phyloP scores from a whole-genome alignment of 129 eudicot genomes.

The Scalesia atractyloides region DNA sequence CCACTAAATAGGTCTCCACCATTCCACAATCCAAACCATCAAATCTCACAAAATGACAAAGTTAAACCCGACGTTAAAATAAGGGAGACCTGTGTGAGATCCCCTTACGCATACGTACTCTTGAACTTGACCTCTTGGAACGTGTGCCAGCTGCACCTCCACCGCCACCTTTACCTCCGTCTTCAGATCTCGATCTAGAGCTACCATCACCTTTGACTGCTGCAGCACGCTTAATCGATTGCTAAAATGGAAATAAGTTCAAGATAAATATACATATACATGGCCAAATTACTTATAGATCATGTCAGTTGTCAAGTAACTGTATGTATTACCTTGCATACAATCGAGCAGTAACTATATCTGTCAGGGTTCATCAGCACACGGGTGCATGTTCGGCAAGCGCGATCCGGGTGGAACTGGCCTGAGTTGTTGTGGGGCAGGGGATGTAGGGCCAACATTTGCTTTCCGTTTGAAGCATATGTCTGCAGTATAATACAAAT shows the following conservation, averaged over 20 bases:
- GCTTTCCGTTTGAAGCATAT: conserved; percentile 43
- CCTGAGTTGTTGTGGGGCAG: conserved; percentile 13
- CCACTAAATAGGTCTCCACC: not conserved
- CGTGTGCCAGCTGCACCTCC: not conserved
- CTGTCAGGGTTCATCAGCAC: not conserved
- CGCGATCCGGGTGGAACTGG: not conserved
- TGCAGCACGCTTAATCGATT: not conserved
- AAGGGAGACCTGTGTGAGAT: conserved; percentile 47
- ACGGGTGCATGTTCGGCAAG: conserved; percentile 13
- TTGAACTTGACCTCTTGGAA: not conserved
- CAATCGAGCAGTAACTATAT: conserved; percentile 18
- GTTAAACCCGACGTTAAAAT: not conserved
- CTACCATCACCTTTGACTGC: not conserved
- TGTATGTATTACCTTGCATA: conserved; percentile 19
- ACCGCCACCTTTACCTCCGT: not conserved
- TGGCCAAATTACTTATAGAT: not conserved
- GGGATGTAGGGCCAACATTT: conserved; percentile 19
- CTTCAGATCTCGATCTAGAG: not conserved
- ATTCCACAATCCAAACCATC: not conserved
- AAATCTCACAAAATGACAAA: conserved; percentile 3
- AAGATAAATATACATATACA: not conserved
- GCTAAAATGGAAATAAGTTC: not conserved
- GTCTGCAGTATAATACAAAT: conserved; percentile 40
- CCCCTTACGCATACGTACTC: conserved; percentile 42
- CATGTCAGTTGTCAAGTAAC: not conserved